Evolutionary conservation across 768 basidiomycete species (phyloP), one percentile per base, ranked within the genome.

Genomic region (Ramaria sp.): DNA sequence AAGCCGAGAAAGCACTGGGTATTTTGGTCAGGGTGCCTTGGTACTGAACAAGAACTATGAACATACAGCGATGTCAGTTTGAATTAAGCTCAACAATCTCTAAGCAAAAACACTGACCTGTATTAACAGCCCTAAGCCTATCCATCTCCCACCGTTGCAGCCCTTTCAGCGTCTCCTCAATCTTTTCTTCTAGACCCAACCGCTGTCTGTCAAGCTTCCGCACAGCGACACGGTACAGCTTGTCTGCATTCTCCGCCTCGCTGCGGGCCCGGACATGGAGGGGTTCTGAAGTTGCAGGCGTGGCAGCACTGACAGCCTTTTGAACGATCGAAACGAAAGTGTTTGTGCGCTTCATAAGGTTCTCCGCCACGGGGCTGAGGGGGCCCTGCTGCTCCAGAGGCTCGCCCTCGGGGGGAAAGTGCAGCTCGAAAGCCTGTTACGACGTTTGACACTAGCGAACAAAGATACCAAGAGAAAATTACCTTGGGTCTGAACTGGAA

Each of bases 71-170:
- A 59, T 2, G 48, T 54, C 27, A 61, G 31, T n/a, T 20, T 6
- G 30, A 43, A 43, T 48, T 12, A 41, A 13, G 22, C 12, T 20
- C 56, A 31, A n/a, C n/a, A 30, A 59, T 20, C 17, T 46, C 27
- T 58, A 60, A 15, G 17, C 6, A 53, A 53, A 10, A 33, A 10
- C 13, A 61, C 69, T 55, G 61, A 83, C 89, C 88, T 4, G 88
- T 88, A 74, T 93, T 93, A 58, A 95, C 81, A 3, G 88, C 87
- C 24, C 83, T 73, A 64, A 95, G 72, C 48, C 93, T 74, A 63
- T 95, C 93, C 41, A 76, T 68, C 71, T 96, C 93, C 88, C 89
- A 92, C 56, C 77, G 76, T 67, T 95, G 92, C 58, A 92, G 75
- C 0, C 76, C 65, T 70, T 87, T 91, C 47, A 95, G 72, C 1